Conservation (phyloP, 371 early-diverging fungal genomes). For the Circinella umbellata region DNA sequence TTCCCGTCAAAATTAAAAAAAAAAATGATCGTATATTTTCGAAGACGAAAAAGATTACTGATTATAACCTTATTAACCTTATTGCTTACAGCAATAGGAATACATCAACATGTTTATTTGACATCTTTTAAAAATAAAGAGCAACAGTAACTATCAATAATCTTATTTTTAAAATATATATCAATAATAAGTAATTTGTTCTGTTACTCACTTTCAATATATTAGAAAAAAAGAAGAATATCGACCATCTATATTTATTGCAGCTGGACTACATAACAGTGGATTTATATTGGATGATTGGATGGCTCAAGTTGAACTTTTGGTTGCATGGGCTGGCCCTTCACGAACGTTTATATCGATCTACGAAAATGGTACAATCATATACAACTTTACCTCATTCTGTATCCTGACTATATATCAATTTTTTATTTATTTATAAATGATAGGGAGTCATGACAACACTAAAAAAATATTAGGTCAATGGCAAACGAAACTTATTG, state of each 20-base stretch:
- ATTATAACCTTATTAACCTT: background rate
- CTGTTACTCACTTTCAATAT: background rate
- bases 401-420: too few species aligned
- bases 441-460: constrained; percentile 26
- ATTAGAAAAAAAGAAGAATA: constrained; percentile 7
- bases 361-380: constrained; percentile 30
- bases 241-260: constrained; percentile 30
- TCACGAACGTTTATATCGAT: constrained; percentile 28
- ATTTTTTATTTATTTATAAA: too few species aligned
- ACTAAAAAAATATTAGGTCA: constrained; percentile 20
- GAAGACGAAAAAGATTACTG: background rate
- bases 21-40: background rate
- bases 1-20: too few species aligned
- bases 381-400: background rate
- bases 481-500: constrained; percentile 14
- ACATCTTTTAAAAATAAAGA: too few species aligned
- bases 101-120: background rate
- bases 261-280: constrained; percentile 36
- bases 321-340: constrained; percentile 27
- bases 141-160: too few species aligned
- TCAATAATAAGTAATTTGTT: too few species aligned
- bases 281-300: constrained; percentile 30
- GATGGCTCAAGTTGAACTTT: constrained; percentile 18
- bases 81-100: background rate
- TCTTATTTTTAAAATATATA: too few species aligned